phyloP scores from a whole-genome alignment of 2,329 filamentous ascomycete species.

The Cytospora piceicola region DNA sequence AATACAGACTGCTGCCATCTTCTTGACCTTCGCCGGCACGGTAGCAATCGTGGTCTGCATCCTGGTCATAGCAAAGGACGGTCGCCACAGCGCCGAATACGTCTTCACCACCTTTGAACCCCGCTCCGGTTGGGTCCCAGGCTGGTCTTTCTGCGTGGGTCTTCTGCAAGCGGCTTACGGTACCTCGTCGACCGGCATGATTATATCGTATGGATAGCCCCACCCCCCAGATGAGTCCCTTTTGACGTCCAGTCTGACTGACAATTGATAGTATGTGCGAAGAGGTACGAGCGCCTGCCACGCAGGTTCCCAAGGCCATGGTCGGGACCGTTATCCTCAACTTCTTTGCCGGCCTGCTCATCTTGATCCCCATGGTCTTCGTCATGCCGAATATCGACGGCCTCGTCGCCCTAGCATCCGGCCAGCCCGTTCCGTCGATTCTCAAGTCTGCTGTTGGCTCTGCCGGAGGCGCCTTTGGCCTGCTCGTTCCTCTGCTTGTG shows the following conservation, averaged over 20 bases:
- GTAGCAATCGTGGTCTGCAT: conserved; percentile 66
- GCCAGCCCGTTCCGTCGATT: conserved; percentile 68
- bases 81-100: conserved; percentile 63
- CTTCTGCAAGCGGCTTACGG: conserved; percentile 74
- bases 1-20: conserved; percentile 68
- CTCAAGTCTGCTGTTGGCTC: conserved; percentile 65
- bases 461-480: conserved; percentile 62
- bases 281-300: conserved; percentile 67
- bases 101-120: conserved; percentile 72
- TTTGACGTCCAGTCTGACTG: conserved; percentile 23
- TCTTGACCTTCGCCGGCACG: conserved; percentile 74
- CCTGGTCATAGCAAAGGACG: conserved; percentile 69
- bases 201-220: conserved; percentile 65
- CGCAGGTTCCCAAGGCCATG: conserved; percentile 75
- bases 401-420: conserved; percentile 57
- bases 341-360: conserved; percentile 66
- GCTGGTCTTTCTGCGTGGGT: conserved; percentile 76
- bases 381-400: conserved; percentile 65
- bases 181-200: conserved; percentile 78
- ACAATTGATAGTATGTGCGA: conserved; percentile 67
- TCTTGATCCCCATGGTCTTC: conserved; percentile 71
- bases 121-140: conserved; percentile 69
- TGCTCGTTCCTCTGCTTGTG: conserved; percentile 67
- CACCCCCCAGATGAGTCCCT: conserved; percentile 21
- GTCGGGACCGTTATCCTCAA: conserved; percentile 70